Percentiles rank a stretch among this genome's conserved stretches.
Evolutionary conservation across 2,329 filamentous ascomycete species (phyloP).

Genomic region (Akanthomyces lecanii): DNA sequence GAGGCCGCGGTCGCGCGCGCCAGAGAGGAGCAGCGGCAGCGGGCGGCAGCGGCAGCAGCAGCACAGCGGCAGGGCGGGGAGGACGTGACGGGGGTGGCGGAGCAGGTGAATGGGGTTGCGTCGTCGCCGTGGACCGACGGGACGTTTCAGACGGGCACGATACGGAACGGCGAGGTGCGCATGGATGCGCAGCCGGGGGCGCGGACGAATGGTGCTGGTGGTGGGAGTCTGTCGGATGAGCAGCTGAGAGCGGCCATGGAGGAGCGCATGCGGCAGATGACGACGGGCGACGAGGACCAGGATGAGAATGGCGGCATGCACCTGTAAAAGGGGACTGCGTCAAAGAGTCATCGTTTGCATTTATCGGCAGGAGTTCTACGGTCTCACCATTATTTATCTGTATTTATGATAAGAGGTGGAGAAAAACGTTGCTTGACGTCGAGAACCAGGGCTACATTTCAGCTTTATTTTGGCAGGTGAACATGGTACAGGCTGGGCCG

Average conservation of each 20-base stretch:
- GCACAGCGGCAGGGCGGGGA: neutral
- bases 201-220: constrained; percentile 20
- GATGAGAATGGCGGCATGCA: constrained; percentile 58
- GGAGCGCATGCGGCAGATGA: constrained; percentile 47
- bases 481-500: no score
- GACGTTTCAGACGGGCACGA: constrained; percentile 58
- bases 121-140: constrained; percentile 57
- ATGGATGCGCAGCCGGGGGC: constrained; percentile 33
- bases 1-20: constrained; percentile 20
- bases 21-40: constrained; percentile 1
- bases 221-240: constrained; percentile 54
- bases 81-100: neutral
- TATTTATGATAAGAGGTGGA: no score
- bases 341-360: no score
- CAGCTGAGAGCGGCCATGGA: constrained; percentile 54
- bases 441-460: no score
- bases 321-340: constrained; percentile 38
- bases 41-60: neutral
- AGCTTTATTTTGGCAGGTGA: no score
- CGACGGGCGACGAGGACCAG: constrained; percentile 39
- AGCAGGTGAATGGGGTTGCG: constrained; percentile 11
- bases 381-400: no score
- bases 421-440: no score
- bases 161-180: constrained; percentile 47
- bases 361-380: no score